These are phyloP conservation scores for Berkeleyomyces rouxiae DNA, from an alignment of 2,329 filamentous ascomycete genomes.

Conservation along the genomic window DNA sequence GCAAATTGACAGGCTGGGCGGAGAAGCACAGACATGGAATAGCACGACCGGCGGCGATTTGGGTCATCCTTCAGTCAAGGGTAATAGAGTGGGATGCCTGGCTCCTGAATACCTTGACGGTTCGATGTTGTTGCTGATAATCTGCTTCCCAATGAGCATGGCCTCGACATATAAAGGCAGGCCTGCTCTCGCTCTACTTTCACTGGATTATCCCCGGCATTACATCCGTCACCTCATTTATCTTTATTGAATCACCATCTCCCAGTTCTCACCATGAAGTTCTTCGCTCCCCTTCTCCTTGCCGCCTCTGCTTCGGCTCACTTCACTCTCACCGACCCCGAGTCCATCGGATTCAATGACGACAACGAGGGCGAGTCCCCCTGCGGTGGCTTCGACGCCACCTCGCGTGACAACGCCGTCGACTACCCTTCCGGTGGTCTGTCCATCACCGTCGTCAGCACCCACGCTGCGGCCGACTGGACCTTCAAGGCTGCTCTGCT, in stretches of 20 bases:
- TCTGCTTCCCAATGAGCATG: neutral
- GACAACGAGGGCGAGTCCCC: conserved; percentile 10
- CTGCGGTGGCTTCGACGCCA: conserved; percentile 12
- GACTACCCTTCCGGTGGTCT: conserved; percentile 11
- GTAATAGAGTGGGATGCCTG: neutral
- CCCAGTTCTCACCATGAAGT: conserved; percentile 7
- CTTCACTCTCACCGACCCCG: conserved; percentile 12
- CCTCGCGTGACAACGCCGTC: conserved; percentile 10
- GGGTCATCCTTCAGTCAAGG: neutral
- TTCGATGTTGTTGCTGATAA: neutral
- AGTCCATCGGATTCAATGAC: conserved; percentile 12
- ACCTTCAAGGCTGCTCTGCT: conserved; percentile 11
- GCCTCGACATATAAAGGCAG: neutral
- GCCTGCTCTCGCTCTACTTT: neutral
- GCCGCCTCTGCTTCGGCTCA: conserved; percentile 11
- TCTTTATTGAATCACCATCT: neutral
- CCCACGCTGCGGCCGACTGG: conserved; percentile 10
- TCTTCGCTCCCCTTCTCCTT: conserved; percentile 9
- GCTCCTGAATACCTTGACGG: neutral
- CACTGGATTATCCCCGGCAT: neutral
- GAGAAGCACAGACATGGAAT: neutral
- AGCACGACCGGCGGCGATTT: neutral
- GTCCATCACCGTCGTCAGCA: conserved; percentile 10
- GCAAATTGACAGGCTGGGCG: neutral
- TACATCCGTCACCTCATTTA: neutral